Conservation (phyloP, 306 rosid species). For the Arachis hypogaea region DNA sequence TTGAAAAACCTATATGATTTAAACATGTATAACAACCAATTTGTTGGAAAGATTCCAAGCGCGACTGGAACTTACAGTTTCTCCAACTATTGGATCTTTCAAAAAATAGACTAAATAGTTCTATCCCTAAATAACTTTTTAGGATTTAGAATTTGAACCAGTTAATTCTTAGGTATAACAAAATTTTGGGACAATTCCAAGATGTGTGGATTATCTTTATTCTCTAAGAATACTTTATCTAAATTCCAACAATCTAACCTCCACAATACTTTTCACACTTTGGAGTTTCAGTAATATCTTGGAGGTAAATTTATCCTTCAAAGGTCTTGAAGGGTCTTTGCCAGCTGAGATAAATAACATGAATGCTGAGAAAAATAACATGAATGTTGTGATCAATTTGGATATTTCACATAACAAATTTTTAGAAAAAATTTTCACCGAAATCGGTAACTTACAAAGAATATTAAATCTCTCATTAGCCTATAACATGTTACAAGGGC, state of each 20-base stretch:
- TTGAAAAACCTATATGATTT: slow-evolving; percentile 31
- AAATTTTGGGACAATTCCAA: slow-evolving; percentile 37
- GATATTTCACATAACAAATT: slow-evolving; percentile 21
- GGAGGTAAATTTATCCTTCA: slow-evolving; percentile 37
- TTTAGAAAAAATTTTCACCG: slow-evolving; percentile 12
- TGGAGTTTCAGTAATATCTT: slow-evolving; percentile 43
- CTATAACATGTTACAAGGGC: slow-evolving; percentile 30
- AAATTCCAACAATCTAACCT: slow-evolving; percentile 33
- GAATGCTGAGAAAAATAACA: slow-evolving; percentile 29
- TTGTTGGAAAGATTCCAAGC: slow-evolving; percentile 41
- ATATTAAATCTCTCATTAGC: slow-evolving; percentile 26
- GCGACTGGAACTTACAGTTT: slow-evolving; percentile 15
- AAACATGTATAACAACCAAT: slow-evolving; percentile 17
- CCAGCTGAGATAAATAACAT: slow-evolving; percentile 35
- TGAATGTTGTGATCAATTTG: slow-evolving; percentile 31
- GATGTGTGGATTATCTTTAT: slow-evolving; percentile 35
- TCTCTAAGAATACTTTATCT: slow-evolving; percentile 28
- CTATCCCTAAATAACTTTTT: slow-evolving; percentile 39
- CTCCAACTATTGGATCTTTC: slow-evolving; percentile 41
- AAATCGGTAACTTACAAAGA: not conserved
- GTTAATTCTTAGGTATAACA: slow-evolving; percentile 18
- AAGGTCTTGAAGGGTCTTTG: slow-evolving; percentile 36
- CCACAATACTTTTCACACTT: slow-evolving; percentile 38
- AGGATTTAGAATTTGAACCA: slow-evolving; percentile 18
- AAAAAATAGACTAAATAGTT: slow-evolving; percentile 35